phyloP scores from a whole-genome alignment of 2,329 filamentous ascomycete species.

The Nothophoma quercina region DNA sequence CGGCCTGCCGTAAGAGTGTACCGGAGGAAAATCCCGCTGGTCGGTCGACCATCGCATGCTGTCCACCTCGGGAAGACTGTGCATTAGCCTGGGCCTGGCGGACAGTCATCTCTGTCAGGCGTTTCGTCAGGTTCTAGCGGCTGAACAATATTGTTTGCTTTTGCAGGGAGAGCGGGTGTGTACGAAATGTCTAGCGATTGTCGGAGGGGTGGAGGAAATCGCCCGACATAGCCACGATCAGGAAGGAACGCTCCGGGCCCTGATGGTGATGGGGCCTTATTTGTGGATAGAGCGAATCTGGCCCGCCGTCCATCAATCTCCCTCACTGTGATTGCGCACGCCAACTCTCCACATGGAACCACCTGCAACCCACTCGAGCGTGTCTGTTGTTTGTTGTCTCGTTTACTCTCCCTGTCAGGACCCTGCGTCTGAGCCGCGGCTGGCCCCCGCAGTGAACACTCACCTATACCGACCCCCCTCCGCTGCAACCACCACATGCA shows the following conservation, averaged over 20 bases:
- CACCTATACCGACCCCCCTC: slow-evolving; percentile 24
- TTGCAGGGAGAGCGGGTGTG: background rate
- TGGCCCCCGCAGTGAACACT: slow-evolving; percentile 27
- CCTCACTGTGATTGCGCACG: slow-evolving; percentile 2
- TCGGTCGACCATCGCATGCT: slow-evolving; percentile 3
- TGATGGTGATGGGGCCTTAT: background rate
- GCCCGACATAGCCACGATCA: slow-evolving; percentile 8
- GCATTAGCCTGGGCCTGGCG: slow-evolving; percentile 22
- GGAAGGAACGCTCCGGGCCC: slow-evolving; percentile 16
- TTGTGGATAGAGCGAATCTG: slow-evolving; percentile 1
- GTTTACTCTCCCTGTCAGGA: slow-evolving; percentile 21
- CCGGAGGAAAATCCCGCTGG: slow-evolving; percentile 23
- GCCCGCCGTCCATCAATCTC: slow-evolving; percentile 6
- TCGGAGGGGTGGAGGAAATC: slow-evolving; percentile 6
- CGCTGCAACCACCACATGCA: slow-evolving; percentile 18
- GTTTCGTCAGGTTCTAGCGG: slow-evolving; percentile 14
- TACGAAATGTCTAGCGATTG: background rate
- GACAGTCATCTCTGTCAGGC: slow-evolving; percentile 10
- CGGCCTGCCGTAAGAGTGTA: slow-evolving; percentile 25
- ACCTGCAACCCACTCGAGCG: slow-evolving; percentile 12
- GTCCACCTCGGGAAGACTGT: slow-evolving; percentile 9
- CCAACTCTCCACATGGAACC: slow-evolving; percentile 8
- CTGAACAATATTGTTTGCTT: background rate
- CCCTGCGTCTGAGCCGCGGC: slow-evolving; percentile 29
- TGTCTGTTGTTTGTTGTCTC: slow-evolving; percentile 16